A percentile compares a stretch with the other conserved stretches of the same genome.
These are phyloP conservation scores for Poa pratensis DNA, from an alignment of 176 grass and related monocot genomes.

Conservation along the genomic window DNA sequence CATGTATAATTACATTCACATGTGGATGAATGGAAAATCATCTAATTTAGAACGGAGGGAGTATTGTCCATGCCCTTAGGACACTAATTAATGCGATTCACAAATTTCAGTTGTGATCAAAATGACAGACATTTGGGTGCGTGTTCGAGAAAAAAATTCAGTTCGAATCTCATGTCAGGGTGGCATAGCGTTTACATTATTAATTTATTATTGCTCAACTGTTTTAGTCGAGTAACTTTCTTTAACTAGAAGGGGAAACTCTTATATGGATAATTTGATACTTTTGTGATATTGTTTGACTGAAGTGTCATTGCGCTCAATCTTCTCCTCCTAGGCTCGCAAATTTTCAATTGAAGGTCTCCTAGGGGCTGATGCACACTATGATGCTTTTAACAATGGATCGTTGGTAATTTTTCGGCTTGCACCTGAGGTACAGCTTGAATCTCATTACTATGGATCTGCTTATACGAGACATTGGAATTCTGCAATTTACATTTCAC, in stretches of 20 bases:
- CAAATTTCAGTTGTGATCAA: not conserved
- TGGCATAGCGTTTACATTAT: not conserved
- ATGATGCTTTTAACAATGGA: constrained; percentile 62
- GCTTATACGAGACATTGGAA: constrained; percentile 1
- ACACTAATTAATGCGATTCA: not conserved
- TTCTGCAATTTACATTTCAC: constrained; percentile 28
- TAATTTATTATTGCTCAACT: not conserved
- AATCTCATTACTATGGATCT: constrained; percentile 28
- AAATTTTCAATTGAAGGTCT: constrained; percentile 98
- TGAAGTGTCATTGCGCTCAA: constrained; percentile 37
- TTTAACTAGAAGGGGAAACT: not conserved
- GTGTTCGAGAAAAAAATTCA: not conserved
- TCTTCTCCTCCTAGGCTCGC: constrained; percentile 65
- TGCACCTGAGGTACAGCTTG: constrained; percentile 79
- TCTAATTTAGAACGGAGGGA: too few relatives aligned
- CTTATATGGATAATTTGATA: not conserved
- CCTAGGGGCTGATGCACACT: constrained; percentile 53
- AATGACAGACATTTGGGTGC: not conserved
- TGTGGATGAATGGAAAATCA: too few relatives aligned
- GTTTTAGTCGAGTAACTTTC: constrained; percentile 30
- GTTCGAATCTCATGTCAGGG: not conserved
- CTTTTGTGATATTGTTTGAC: constrained; percentile 3
- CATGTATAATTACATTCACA: too few relatives aligned
- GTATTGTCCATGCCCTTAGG: not conserved
- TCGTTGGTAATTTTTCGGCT: constrained; percentile 95